Conservation (phyloP, 805 yeast species). For the Phaffomyces thermotolerans region DNA sequence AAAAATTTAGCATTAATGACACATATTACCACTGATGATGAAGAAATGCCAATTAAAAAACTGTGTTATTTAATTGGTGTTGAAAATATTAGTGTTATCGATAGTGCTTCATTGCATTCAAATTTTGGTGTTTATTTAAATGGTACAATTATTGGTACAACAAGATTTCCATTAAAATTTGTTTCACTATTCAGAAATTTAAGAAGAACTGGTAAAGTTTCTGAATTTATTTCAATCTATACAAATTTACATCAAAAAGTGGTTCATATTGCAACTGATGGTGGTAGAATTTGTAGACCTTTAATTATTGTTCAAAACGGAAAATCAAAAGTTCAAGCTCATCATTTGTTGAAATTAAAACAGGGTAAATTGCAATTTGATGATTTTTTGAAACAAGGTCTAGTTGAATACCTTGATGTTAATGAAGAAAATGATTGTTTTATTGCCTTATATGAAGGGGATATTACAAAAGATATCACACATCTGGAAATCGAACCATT, state of each 20-base stretch:
- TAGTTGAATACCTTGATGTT: conserved; percentile 93
- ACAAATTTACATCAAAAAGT: conserved; percentile 85
- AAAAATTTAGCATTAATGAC: conserved; percentile 97
- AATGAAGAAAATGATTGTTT: conserved; percentile 94
- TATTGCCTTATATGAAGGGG: conserved; percentile 84
- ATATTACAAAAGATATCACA: conserved; percentile 49
- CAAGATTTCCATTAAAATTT: conserved; percentile 79
- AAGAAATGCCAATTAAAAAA: conserved; percentile 77
- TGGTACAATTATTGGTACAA: conserved; percentile 91
- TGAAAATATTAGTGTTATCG: conserved; percentile 74
- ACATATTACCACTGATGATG: conserved; percentile 97
- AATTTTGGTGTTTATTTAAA: conserved; percentile 82
- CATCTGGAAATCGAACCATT: conserved; percentile 96
- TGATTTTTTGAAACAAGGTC: conserved; percentile 76
- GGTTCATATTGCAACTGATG: conserved; percentile 97
- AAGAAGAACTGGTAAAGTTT: conserved; percentile 78
- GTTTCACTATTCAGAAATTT: conserved; percentile 70
- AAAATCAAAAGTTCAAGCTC: conserved; percentile 58
- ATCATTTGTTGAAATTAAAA: conserved; percentile 57
- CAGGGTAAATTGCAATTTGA: conserved; percentile 80
- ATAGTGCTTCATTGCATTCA: conserved; percentile 75
- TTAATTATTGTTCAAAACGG: conserved; percentile 79
- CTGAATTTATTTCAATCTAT: conserved; percentile 87
- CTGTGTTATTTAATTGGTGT: conserved; percentile 82
- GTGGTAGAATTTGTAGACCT: conserved; percentile 97